phyloP scores from a whole-genome alignment of 2,329 filamentous ascomycete species.

The Ceratocystis huliohia region DNA sequence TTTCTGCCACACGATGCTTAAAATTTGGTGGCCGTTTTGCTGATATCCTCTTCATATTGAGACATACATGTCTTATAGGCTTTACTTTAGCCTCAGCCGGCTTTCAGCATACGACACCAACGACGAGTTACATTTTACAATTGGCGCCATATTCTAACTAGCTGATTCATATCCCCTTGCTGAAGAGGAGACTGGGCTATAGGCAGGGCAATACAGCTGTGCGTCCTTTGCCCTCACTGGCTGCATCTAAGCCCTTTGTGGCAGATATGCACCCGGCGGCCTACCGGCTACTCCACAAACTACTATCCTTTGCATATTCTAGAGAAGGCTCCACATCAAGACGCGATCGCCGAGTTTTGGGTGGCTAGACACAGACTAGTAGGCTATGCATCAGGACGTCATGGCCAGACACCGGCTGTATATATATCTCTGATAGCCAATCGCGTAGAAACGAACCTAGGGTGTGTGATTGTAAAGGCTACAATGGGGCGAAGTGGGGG shows the following conservation, averaged over 20 bases:
- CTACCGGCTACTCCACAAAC: background rate
- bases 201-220: background rate
- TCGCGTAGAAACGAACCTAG: background rate
- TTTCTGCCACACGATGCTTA: background rate
- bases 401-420: background rate
- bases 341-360: background rate
- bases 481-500: too few species aligned
- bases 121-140: background rate
- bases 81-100: background rate
- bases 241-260: background rate
- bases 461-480: too few species aligned
- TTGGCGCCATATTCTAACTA: background rate
- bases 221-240: background rate
- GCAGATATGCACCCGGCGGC: background rate
- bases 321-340: background rate
- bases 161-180: background rate
- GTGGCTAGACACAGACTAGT: background rate
- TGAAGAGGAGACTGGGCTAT: background rate
- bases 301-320: background rate
- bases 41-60: background rate
- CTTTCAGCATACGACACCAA: background rate
- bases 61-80: background rate
- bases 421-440: background rate
- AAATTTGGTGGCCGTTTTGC: background rate
- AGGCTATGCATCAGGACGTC: background rate